Conservation (phyloP, 2,329 filamentous ascomycete species). For the Cercospora citrullina region DNA sequence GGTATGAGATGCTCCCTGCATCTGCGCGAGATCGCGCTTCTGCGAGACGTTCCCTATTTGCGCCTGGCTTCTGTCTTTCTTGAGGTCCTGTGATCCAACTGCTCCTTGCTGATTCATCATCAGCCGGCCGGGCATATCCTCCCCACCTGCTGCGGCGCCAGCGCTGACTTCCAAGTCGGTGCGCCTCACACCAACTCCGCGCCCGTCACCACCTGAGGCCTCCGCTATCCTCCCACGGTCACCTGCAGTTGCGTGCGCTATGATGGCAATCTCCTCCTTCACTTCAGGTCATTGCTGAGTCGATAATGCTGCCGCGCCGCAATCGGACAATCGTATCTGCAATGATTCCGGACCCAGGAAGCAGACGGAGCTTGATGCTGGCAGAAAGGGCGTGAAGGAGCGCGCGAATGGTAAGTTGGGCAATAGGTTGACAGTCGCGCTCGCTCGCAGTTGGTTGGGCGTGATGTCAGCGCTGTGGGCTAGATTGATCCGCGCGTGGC, state of each 20-base stretch:
- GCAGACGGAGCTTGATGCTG: neutral
- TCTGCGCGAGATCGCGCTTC: constrained; percentile 25
- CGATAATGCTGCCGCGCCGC: constrained; percentile 1
- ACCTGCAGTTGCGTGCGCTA: constrained; percentile 30
- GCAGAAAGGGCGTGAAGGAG: neutral
- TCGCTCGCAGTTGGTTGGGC: constrained; percentile 1
- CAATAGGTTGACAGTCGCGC: constrained; percentile 3
- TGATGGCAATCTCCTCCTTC: constrained; percentile 26
- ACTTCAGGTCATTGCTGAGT: constrained; percentile 29
- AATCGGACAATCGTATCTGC: neutral
- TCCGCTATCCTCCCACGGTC: constrained; percentile 22
- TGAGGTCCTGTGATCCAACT: constrained; percentile 39
- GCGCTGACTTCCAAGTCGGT: neutral
- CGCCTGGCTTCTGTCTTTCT: constrained; percentile 36
- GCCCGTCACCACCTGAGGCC: constrained; percentile 25
- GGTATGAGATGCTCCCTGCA: constrained; percentile 14
- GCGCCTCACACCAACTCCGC: constrained; percentile 20
- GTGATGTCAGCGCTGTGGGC: constrained; percentile 5
- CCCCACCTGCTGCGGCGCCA: constrained; percentile 24
- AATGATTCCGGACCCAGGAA: neutral
- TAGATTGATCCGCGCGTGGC: neutral
- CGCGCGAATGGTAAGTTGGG: neutral
- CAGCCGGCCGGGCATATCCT: constrained; percentile 50
- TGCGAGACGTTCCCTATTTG: constrained; percentile 26
- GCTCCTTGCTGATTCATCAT: constrained; percentile 50